Conservation (phyloP, 148 eudicot genomes). For the Tetragonia tetragonoides region DNA sequence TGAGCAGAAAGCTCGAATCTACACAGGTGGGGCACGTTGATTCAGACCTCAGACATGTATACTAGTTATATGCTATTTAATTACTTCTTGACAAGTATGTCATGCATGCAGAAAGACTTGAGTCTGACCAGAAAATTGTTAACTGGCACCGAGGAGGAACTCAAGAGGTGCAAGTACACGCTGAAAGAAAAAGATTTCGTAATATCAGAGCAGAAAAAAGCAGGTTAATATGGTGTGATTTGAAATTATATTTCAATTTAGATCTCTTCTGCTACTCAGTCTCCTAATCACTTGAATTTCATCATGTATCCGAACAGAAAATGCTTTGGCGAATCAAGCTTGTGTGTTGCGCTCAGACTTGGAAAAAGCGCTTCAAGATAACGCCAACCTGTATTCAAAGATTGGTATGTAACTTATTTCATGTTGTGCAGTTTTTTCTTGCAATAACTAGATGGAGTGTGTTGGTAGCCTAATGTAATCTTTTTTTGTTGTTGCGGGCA, state of each 20-base stretch:
- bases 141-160: slow-evolving; percentile 42
- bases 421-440: not conserved
- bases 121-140: slow-evolving; percentile 35
- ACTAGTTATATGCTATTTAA: not conserved
- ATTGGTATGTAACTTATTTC: slow-evolving; percentile 44
- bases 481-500: slow-evolving; percentile 10
- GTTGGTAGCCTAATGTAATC: not conserved
- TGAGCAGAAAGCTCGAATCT: slow-evolving; percentile 53
- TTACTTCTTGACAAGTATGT: slow-evolving; percentile 4
- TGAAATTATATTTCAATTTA: not conserved
- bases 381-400: slow-evolving; percentile 55
- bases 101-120: slow-evolving; percentile 34
- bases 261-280: not conserved
- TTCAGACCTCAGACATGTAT: not conserved
- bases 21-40: slow-evolving; percentile 32
- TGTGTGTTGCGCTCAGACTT: slow-evolving; percentile 65
- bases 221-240: slow-evolving; percentile 25
- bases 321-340: slow-evolving; percentile 80
- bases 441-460: not conserved
- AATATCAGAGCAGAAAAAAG: slow-evolving; percentile 41
- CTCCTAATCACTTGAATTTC: not conserved
- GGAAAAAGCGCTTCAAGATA: slow-evolving; percentile 80
- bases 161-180: slow-evolving; percentile 37
- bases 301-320: slow-evolving; percentile 43
- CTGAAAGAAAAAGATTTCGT: slow-evolving; percentile 40